Conservation (phyloP, 2,329 filamentous ascomycete species). For the Calonectria pauciramosa region DNA sequence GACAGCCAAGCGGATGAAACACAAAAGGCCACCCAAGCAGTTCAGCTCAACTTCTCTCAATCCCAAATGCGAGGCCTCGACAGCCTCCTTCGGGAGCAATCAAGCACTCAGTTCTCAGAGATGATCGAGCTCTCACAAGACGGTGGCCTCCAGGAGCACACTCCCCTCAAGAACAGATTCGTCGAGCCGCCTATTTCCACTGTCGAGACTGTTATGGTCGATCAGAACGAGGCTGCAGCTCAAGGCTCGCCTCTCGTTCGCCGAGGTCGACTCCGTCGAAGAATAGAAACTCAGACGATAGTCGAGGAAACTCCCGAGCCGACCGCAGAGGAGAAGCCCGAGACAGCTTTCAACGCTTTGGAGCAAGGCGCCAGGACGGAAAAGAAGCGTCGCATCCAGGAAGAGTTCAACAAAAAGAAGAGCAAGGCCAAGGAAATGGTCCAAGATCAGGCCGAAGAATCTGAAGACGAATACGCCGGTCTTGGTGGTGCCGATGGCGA, state of each 20-base stretch:
- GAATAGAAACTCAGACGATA: slow-evolving; percentile 48
- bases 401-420: slow-evolving; percentile 84
- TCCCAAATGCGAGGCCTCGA: slow-evolving; percentile 72
- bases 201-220: slow-evolving; percentile 74
- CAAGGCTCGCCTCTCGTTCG: slow-evolving; percentile 77
- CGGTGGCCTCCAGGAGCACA: slow-evolving; percentile 79
- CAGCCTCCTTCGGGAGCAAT: slow-evolving; percentile 63
- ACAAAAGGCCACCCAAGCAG: slow-evolving; percentile 56
- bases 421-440: slow-evolving; percentile 90
- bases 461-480: slow-evolving; percentile 97
- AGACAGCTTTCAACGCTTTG: slow-evolving; percentile 77
- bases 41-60: slow-evolving; percentile 72
- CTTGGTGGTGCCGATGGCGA: slow-evolving; percentile 92
- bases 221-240: slow-evolving; percentile 54
- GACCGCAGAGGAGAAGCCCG: slow-evolving; percentile 26
- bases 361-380: slow-evolving; percentile 72
- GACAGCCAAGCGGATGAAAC: slow-evolving; percentile 58
- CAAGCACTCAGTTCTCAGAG: slow-evolving; percentile 75
- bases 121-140: slow-evolving; percentile 86
- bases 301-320: slow-evolving; percentile 41
- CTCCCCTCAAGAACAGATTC: slow-evolving; percentile 79
- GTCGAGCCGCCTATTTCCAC: slow-evolving; percentile 76
- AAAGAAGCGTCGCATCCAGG: slow-evolving; percentile 65
- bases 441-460: slow-evolving; percentile 95
- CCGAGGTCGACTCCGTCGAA: slow-evolving; percentile 68